phyloP scores from a whole-genome alignment of 495 filamentous ascomycete species.

The Penicillium manginii region DNA sequence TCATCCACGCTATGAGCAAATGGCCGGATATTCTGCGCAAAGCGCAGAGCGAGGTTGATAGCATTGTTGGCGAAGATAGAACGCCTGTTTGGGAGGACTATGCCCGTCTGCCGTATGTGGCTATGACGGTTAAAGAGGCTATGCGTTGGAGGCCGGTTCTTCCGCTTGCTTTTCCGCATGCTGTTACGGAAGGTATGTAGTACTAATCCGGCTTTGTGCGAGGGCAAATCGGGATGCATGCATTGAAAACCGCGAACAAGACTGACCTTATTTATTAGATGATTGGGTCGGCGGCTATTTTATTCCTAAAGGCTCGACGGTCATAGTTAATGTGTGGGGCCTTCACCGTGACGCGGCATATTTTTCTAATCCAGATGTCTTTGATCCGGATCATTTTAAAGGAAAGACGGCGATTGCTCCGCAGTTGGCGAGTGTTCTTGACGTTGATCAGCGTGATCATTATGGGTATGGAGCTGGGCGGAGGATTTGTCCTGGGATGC shows the following conservation, averaged over 20 bases:
- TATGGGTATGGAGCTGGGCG: slow-evolving; percentile 47
- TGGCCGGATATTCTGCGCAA: slow-evolving; percentile 41
- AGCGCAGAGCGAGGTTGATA: slow-evolving; percentile 38
- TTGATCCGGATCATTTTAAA: slow-evolving; percentile 56
- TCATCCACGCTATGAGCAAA: slow-evolving; percentile 50
- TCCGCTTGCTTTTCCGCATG: slow-evolving; percentile 37
- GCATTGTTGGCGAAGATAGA: slow-evolving; percentile 34
- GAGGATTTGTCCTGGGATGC: slow-evolving; percentile 61
- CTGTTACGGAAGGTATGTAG: slow-evolving; percentile 13
- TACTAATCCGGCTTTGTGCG: too few species aligned
- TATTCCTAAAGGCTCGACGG: slow-evolving; percentile 35
- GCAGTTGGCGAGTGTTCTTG: slow-evolving; percentile 27
- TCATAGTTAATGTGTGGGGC: slow-evolving; percentile 40
- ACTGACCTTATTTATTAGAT: slow-evolving; percentile 19
- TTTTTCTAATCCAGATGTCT: slow-evolving; percentile 51
- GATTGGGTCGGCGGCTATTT: slow-evolving; percentile 32
- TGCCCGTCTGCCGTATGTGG: slow-evolving; percentile 44
- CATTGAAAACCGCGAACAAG: not conserved
- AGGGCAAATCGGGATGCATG: too few species aligned
- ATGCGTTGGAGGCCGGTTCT: slow-evolving; percentile 41
- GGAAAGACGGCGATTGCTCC: slow-evolving; percentile 12
- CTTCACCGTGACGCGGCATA: slow-evolving; percentile 32
- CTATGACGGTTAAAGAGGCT: slow-evolving; percentile 42
- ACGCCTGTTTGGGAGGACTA: slow-evolving; percentile 42
- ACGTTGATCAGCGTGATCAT: slow-evolving; percentile 36